A percentile compares a stretch with the other conserved stretches of the same genome.
phyloP scores from a whole-genome alignment of 2,329 filamentous ascomycete species.

The Ophiostoma piceae region DNA sequence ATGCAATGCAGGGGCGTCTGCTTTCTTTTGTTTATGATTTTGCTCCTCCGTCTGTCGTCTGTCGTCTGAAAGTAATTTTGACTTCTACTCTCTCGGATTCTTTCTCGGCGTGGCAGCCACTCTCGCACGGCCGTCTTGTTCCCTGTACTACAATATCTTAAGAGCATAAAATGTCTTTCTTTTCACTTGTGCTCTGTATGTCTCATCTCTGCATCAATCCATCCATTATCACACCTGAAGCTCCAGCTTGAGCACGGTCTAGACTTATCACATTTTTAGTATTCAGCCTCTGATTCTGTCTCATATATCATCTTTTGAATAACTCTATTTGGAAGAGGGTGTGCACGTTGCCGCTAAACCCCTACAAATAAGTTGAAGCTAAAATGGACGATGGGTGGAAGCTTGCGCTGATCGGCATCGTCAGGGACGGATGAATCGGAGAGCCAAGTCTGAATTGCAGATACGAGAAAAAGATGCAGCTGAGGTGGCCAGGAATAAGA shows the following conservation, averaged over 20 bases:
- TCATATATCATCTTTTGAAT: background rate
- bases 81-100: background rate
- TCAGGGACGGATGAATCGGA: slow-evolving; percentile 5
- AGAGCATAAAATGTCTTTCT: background rate
- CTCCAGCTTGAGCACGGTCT: background rate
- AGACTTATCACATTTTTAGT: background rate
- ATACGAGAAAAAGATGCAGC: background rate
- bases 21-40: background rate
- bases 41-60: background rate
- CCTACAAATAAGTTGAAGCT: background rate
- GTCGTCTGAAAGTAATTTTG: background rate
- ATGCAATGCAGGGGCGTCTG: background rate
- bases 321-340: background rate
- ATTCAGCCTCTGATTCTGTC: background rate
- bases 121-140: background rate
- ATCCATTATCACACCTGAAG: background rate
- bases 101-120: background rate
- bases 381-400: background rate
- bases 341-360: background rate
- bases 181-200: background rate
- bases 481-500: background rate
- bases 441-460: background rate
- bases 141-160: too few relatives aligned
- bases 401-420: background rate
- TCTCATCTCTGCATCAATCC: background rate